Evolutionary conservation across 169 alveolate genomes (phyloP).

Genomic region (Plasmodium billcollinsi): DNA sequence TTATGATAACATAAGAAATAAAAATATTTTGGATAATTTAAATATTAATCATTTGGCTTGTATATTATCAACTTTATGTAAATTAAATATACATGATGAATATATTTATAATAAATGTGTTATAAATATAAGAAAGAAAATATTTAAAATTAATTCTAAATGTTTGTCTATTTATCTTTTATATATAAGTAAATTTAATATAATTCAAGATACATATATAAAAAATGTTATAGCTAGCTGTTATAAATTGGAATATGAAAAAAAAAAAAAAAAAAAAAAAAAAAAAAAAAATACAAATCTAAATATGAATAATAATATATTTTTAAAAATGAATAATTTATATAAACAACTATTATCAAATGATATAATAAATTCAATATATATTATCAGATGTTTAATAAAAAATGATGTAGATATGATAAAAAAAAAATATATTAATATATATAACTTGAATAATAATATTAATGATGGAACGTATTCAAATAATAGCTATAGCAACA

Average conservation of each 20-base stretch:
- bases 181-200: conserved; percentile 54
- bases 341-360: conserved; percentile 12
- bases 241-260: conserved; percentile 7
- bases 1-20: not conserved
- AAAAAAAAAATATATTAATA: too few species aligned
- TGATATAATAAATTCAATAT: conserved; percentile 47
- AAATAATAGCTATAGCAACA: conserved; percentile 2
- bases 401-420: conserved; percentile 12
- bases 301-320: not conserved
- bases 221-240: conserved; percentile 13
- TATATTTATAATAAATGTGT: conserved; percentile 37
- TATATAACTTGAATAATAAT: too few species aligned
- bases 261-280: too few species aligned
- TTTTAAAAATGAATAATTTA: conserved; percentile 18
- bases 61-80: conserved; percentile 35
- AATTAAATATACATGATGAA: conserved; percentile 34
- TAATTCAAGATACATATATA: conserved; percentile 42
- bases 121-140: conserved; percentile 49
- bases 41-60: conserved; percentile 28
- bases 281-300: not conserved
- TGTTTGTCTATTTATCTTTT: conserved; percentile 50
- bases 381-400: conserved; percentile 48
- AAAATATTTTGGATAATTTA: conserved; percentile 40
- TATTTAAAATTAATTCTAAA: conserved; percentile 35
- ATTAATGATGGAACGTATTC: too few species aligned